Evolutionary conservation across 768 basidiomycete genomes (phyloP), one percentile per base, ranked within the genome.

Genomic region (Tricholoma hemisulphureum): DNA sequence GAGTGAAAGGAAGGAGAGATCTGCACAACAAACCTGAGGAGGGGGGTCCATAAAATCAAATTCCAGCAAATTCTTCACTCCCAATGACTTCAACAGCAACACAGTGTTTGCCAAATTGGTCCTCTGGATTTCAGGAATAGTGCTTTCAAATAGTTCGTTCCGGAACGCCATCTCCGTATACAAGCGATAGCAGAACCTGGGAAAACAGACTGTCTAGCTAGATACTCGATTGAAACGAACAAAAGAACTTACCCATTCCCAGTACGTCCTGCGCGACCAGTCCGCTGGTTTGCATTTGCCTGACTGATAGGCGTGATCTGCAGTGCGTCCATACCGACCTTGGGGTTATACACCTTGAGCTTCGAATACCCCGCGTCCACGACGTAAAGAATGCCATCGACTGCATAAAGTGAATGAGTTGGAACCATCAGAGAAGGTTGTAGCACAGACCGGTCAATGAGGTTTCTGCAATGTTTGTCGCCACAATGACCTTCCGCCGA

Each of bases 41-140:
- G 97, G 97, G n/a, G 97, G 97, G 70, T 99, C 97, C 97, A 99
- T 98, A 69, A 99, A 99, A 73, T 98, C 96, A 67, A 98, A 99
- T 73, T 99, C 96, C 20, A 99, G 81, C 39, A 98, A 74, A 69
- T 98, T 94, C 78, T 97, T 97, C 39, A 99, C 97, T 9, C 97
- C 96, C 5, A 99, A 80, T 3, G 95, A 95, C 70, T 98, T 99
- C 58, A 99, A 80, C 34, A 98, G 73, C 20, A 98, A 74, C 0
- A 98, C 97, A 0, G 96, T 99, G 67, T 99, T 98, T 18, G 97
- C 95, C 56, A 99, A 73, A 73, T 99, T 98, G 9, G 97, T 99
- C 46, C 97, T 81, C 71, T 99, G 97, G 55, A 99, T 99, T 75
- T 99, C 97, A 2, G 97, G 97, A 62, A 99, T 98, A 26, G 93